Base-by-base conservation (phyloP, 345 rosid genomes). In the Pelargonium nanum region DNA sequence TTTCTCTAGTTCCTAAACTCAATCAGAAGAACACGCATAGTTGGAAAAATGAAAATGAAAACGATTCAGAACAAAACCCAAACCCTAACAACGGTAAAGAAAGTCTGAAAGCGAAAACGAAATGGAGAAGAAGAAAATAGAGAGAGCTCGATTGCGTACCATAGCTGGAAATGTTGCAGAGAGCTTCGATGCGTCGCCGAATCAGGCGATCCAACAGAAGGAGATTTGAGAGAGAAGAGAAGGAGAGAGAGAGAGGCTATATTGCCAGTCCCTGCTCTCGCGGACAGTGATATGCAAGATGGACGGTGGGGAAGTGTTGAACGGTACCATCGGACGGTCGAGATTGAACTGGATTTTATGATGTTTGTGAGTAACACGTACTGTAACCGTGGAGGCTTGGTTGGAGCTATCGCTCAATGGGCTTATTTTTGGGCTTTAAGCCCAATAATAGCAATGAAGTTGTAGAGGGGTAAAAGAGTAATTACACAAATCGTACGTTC, bases 151-250 rank as follows among this genome's bases (percentile, higher is more conserved):
- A 52, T 8, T 23, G 44, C 57, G 44, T 68, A 74, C 81, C 78
- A 74, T 78, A 26, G 19, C 70, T 23, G 55, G 63, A 70, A 64
- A 26, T 28, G 65, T 48, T 26, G 71, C 52, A 22, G 70, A 55
- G 40, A 61, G 58, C 55, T 59, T 52, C 61, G 66, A 62, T 45
- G 62, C 22, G 64, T 24, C 32, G 60, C 23, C 57, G 63, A 68
- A 44, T 61, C 19, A 22, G 62, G 60, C 60, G 32, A 64, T 60
- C 56, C 6, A 48, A 45, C 26, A 62, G 57, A 20, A 21, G 16
- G 21, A 51, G 59, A 19, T 22, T 56, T 53, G n/a, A n/a, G 30
- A 50, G 19, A 13, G 32, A 50, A 58, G 17, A 13, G 52, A 6
- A 22, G 51, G 34, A 26, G 24, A 19, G 20, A 2, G 0, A 52